phyloP scores from a whole-genome alignment of 2,329 filamentous ascomycete species.

The Trichoderma lentiforme region DNA sequence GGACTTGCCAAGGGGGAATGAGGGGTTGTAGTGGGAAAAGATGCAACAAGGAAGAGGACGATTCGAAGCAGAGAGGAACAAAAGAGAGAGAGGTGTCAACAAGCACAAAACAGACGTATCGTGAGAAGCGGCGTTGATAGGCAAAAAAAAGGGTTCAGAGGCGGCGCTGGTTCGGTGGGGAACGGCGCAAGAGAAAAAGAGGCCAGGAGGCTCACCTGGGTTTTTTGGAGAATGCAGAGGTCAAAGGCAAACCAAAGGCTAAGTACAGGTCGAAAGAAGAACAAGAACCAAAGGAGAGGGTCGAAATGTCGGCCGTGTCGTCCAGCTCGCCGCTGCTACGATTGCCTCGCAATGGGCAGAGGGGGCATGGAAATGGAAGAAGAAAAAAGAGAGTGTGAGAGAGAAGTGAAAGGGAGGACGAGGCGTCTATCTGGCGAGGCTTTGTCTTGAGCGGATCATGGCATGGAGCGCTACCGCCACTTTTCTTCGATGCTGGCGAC shows the following conservation, averaged over 20 bases:
- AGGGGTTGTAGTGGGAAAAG: conserved; percentile 3
- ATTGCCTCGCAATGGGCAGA: conserved; percentile 41
- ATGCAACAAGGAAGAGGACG: not conserved
- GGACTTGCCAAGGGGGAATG: conserved; percentile 16
- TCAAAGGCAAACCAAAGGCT: not conserved
- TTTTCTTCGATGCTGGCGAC: not conserved
- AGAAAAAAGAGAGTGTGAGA: conserved; percentile 28
- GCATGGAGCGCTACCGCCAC: not conserved
- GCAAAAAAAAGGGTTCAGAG: conserved; percentile 17
- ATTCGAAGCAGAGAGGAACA: not conserved
- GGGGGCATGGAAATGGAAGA: conserved; percentile 34
- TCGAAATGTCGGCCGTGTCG: conserved; percentile 29
- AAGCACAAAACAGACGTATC: not conserved
- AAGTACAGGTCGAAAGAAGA: not conserved
- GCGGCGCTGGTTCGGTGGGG: conserved; percentile 16
- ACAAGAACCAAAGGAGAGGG: conserved; percentile 25
- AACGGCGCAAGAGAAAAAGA: conserved; percentile 15
- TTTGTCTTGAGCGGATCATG: conserved; percentile 32
- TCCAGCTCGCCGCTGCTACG: conserved; percentile 38
- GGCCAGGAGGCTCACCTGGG: conserved; percentile 30
- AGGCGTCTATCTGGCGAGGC: conserved; percentile 36
- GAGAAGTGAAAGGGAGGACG: conserved; percentile 22
- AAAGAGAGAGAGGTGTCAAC: not conserved
- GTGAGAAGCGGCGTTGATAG: not conserved
- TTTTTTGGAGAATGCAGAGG: conserved; percentile 7